Conservation (phyloP, 148 eudicot genomes). For the Beta vulgaris region DNA sequence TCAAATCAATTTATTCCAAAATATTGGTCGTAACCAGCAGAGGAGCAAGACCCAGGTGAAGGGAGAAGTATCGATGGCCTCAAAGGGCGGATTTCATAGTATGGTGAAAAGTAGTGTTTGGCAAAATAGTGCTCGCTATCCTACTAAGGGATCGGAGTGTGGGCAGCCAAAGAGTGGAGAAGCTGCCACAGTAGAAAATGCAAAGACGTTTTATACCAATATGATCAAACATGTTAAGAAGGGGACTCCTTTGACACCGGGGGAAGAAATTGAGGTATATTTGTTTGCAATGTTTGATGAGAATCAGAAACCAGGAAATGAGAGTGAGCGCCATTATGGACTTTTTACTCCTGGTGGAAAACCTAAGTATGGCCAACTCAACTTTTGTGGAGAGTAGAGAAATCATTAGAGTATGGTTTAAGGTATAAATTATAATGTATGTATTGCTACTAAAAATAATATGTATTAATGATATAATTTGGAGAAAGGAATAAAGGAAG, state of each 20-base stretch:
- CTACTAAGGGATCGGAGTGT: too few species aligned
- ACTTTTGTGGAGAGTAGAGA: background rate
- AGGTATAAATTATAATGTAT: too few species aligned
- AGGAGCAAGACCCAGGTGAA: too few species aligned
- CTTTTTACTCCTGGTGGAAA: slow-evolving; percentile 27
- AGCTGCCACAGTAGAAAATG: slow-evolving; percentile 26
- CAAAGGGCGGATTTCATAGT: too few species aligned
- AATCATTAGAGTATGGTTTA: background rate
- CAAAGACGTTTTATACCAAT: slow-evolving; percentile 31
- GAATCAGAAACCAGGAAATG: slow-evolving; percentile 18
- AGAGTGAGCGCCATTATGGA: slow-evolving; percentile 33
- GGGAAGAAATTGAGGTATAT: slow-evolving; percentile 26
- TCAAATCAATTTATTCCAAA: too few species aligned
- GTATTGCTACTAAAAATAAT: too few species aligned
- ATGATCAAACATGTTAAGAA: slow-evolving; percentile 33
- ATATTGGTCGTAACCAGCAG: too few species aligned
- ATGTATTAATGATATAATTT: too few species aligned
- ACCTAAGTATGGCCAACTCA: slow-evolving; percentile 27
- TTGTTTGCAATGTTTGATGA: slow-evolving; percentile 46
- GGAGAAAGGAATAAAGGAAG: too few species aligned
- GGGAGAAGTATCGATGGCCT: too few species aligned
- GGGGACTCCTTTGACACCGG: slow-evolving; percentile 34
- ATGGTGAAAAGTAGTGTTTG: too few species aligned
- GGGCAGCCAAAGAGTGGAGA: slow-evolving; percentile 15
- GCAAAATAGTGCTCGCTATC: too few species aligned